Percentiles rank a stretch among this genome's conserved stretches.
phyloP scores from a whole-genome alignment of 306 rosid species.

The Spatholobus suberectus region DNA sequence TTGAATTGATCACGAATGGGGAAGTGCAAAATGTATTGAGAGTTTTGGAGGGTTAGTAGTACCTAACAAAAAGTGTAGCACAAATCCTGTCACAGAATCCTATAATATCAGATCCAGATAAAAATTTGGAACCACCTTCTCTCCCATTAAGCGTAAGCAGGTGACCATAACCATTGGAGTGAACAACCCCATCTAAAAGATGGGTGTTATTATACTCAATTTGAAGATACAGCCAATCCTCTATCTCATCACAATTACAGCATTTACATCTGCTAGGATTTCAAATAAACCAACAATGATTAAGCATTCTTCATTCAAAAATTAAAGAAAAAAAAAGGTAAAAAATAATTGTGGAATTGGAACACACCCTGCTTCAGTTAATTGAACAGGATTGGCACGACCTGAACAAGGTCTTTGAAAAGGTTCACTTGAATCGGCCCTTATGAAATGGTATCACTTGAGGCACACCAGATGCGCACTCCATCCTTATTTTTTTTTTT shows the following conservation, averaged over 20 bases:
- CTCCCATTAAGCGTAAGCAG: constrained; percentile 65
- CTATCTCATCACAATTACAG: constrained; percentile 47
- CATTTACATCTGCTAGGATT: constrained; percentile 43
- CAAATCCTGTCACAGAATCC: constrained; percentile 74
- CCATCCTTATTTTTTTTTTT: constrained; percentile 34
- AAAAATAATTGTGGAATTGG: neutral
- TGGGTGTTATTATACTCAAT: constrained; percentile 62
- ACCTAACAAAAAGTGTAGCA: constrained; percentile 60
- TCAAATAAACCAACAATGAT: no score
- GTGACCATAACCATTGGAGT: constrained; percentile 71
- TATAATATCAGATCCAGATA: constrained; percentile 60
- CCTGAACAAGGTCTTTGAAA: constrained; percentile 38
- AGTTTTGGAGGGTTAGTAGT: neutral
- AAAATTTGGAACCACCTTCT: constrained; percentile 65
- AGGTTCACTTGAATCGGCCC: constrained; percentile 26
- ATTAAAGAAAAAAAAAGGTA: no score
- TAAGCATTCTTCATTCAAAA: no score
- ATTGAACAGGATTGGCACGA: constrained; percentile 18
- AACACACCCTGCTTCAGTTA: constrained; percentile 35
- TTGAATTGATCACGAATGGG: no score
- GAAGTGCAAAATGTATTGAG: neutral
- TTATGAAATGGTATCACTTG: constrained; percentile 46
- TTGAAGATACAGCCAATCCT: constrained; percentile 60
- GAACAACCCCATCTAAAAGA: constrained; percentile 68
- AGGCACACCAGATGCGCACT: constrained; percentile 42